Evolutionary conservation across 2,329 filamentous ascomycete genomes (phyloP).

Genomic region (Ophiognomonia clavigignenti-juglandacearum): DNA sequence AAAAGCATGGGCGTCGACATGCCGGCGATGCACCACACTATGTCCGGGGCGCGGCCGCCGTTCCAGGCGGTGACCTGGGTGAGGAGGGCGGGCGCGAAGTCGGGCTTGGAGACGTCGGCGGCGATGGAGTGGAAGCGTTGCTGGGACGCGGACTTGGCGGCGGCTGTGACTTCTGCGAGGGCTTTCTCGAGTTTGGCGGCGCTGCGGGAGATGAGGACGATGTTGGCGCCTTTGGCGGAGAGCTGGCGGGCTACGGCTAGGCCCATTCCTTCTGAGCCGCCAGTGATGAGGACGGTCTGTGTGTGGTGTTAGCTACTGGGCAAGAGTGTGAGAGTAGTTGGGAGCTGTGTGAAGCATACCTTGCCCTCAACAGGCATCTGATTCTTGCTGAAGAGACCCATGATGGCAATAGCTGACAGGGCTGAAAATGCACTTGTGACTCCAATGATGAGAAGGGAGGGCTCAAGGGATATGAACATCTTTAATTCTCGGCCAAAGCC

Average conservation of each 20-base stretch:
- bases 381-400: conserved; percentile 70
- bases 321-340: too few species aligned
- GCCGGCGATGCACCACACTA: conserved; percentile 90
- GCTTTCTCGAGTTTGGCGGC: conserved; percentile 53
- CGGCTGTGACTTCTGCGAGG: conserved; percentile 50
- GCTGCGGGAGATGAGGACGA: conserved; percentile 64
- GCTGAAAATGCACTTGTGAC: conserved; percentile 27
- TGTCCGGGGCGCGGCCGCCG: conserved; percentile 64
- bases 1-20: conserved; percentile 70
- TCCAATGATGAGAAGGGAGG: conserved; percentile 20
- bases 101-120: conserved; percentile 70
- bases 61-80: conserved; percentile 76
- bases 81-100: conserved; percentile 67
- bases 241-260: conserved; percentile 56
- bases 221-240: conserved; percentile 60
- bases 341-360: conserved; percentile 48
- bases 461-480: conserved; percentile 14
- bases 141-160: conserved; percentile 56
- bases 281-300: conserved; percentile 65
- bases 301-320: background rate
- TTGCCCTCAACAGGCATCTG: conserved; percentile 81
- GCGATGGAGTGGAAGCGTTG: conserved; percentile 83
- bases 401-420: conserved; percentile 36
- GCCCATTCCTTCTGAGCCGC: conserved; percentile 68
- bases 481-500: too few species aligned